Evolutionary conservation across 106 monocot species (phyloP), one percentile per base, ranked within the genome.

Genomic region (Phalaenopsis equestris): DNA sequence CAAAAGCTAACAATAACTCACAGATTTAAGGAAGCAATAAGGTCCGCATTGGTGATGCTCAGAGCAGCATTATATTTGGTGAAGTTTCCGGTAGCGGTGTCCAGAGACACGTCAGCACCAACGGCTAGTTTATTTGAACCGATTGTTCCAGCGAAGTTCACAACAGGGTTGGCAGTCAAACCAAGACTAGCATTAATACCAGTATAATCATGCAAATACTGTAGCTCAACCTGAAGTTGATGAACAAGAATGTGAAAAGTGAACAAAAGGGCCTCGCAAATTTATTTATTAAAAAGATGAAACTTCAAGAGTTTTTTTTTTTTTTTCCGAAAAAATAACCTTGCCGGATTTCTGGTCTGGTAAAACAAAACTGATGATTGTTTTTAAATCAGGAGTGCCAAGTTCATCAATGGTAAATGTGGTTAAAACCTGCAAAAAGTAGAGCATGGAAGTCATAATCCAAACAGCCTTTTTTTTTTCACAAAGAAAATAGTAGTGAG

Each of bases 341-440:
- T 96, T 96, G 38, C 90, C 96, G 85, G 96, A 97, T 79, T 79
- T 93, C 80, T 93, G 96, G 47, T 93, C 96, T 15, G 93, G 93
- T 48, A 93, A 87, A 81, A 87, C 88, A 81, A 93, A 93, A 76
- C 90, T 93, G 23, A 90, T 55, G 42, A 93, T 93, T 16, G 89
- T 70, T 79, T 87, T 93, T 76, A 93, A 79, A 16, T 89, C 89
- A 76, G 90, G 93, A 38, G 87, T 88, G 30, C 79, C 86, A 41
- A 93, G 75, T 41, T 89, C 88, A 85, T 93, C 79, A 79, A 86
- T 67, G 3, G 93, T 93, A 21, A 93, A 64, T 42, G 90, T 93
- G n/a, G 86, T 82, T 3, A 78, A 47, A 46, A 90, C 65, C 87
- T 87, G 52, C 14, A 0, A 52, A 52, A 52, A 52, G 52, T 52